phyloP scores from a whole-genome alignment of 805 yeast species.

The Schizosaccharomyces cryophilus region DNA sequence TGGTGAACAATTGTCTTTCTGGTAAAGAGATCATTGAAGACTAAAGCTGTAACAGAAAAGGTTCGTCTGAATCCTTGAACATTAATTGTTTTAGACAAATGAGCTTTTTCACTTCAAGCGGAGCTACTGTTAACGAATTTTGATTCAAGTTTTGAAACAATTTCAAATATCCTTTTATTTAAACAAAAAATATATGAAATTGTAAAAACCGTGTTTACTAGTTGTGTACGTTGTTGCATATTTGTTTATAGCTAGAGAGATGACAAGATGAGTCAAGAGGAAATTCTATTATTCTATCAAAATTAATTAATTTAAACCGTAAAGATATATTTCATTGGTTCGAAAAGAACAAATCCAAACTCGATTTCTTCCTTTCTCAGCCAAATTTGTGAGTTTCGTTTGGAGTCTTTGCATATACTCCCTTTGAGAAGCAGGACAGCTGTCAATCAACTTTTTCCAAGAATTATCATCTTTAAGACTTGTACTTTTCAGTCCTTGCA shows the following conservation, averaged over 20 bases:
- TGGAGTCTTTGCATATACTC: not conserved
- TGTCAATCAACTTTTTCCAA: not conserved
- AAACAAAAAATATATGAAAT: no score
- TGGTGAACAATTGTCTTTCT: not conserved
- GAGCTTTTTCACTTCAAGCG: no score
- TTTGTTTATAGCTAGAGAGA: no score
- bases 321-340: not conserved
- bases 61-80: no score
- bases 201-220: no score
- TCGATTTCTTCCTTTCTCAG: not conserved
- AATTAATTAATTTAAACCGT: not conserved
- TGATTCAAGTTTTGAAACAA: no score
- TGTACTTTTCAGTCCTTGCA: not conserved
- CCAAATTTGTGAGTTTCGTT: not conserved
- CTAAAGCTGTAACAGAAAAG: no score
- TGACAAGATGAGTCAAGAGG: not conserved
- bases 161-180: no score
- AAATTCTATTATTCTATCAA: not conserved
- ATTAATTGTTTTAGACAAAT: no score
- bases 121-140: no score
- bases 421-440: not conserved
- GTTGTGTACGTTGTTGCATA: no score
- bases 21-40: not conserved
- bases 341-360: slow-evolving; percentile 1
- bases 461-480: not conserved